These are phyloP conservation scores for Theileria parva DNA, from an alignment of 169 alveolate genomes.

Conservation along the genomic window DNA sequence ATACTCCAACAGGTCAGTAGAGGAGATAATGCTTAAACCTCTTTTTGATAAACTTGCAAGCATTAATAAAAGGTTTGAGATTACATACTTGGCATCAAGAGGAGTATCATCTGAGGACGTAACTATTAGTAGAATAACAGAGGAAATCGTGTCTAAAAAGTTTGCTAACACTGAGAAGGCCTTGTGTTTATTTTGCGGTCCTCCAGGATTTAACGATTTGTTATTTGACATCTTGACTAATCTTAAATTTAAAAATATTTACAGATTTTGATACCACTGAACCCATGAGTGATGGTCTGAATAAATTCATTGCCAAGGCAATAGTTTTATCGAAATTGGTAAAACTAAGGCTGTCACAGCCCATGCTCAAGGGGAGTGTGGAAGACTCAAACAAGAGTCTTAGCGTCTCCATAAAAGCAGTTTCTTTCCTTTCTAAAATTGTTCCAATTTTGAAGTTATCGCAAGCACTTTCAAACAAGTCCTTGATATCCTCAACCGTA, in stretches of 20 bases:
- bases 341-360: slow-evolving; percentile 52
- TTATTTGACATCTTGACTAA: slow-evolving; percentile 3
- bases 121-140: neutral
- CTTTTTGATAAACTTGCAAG: slow-evolving; percentile 27
- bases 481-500: slow-evolving; percentile 39
- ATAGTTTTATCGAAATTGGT: slow-evolving; percentile 56
- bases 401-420: slow-evolving; percentile 48
- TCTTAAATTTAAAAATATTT: slow-evolving; percentile 13
- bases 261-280: neutral
- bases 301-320: slow-evolving; percentile 57
- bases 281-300: slow-evolving; percentile 6
- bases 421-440: slow-evolving; percentile 25
- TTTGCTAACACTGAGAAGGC: slow-evolving; percentile 13
- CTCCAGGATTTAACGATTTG: slow-evolving; percentile 19
- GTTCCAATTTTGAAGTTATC: slow-evolving; percentile 47
- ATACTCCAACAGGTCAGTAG: slow-evolving; percentile 43
- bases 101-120: neutral
- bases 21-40: slow-evolving; percentile 57
- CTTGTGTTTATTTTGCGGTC: slow-evolving; percentile 21
- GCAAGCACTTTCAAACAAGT: slow-evolving; percentile 46
- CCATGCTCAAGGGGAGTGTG: slow-evolving; percentile 26
- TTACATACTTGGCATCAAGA: slow-evolving; percentile 38
- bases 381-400: slow-evolving; percentile 40
- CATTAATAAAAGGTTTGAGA: slow-evolving; percentile 9
- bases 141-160: slow-evolving; percentile 9